Evolutionary conservation across 1,284 basidiomycete genomes (phyloP), one percentile per base, ranked within the genome.

Genomic region (Ustilago bromivora): DNA sequence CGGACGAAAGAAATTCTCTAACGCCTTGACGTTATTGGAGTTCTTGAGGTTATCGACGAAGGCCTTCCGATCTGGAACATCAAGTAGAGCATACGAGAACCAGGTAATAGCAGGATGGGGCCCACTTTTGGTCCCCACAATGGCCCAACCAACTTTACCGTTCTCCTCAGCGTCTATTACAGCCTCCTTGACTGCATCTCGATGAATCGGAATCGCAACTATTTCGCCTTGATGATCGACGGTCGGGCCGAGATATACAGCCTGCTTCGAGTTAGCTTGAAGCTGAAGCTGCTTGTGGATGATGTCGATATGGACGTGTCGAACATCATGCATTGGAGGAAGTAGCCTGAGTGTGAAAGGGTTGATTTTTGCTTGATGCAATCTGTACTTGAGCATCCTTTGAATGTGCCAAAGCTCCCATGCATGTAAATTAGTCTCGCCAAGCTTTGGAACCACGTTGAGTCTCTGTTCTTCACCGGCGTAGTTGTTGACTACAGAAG

Each of bases 181-280:
- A 3, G 49, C 31, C 9, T 41, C 17, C 28, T 47, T 59, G n/a
- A 63, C 61, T 7, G 0, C 4, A 5, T 70, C 57, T 23, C 41
- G 38, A n/a, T 34, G 36, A 12, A 66, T 71, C 5, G 63, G 69
- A 0, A 65, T 10, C 6, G 69, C 69, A 51, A 54, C 49, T 10
- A 66, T 34, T 12, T 56, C 47, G 2, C 36, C 62, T 9, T 23
- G 15, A 51, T 61, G 51, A 31, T 55, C 56, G 9, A 17, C 4
- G 2, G 53, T 53, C 4, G 59, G 54, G 1, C 41, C 40, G 0
- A 71, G 2, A 11, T 28, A 51, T n/a, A 71, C 12, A 5, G 47
- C 56, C 3, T 23, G 41, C 12, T 65, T 66, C 6, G 28, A 41
- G 7, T 52, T 15, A 5, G 62, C 19, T 11, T 71, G 63, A 4